phyloP scores from a whole-genome alignment of 2,329 filamentous ascomycete genomes.

The Ascochyta rabiei region DNA sequence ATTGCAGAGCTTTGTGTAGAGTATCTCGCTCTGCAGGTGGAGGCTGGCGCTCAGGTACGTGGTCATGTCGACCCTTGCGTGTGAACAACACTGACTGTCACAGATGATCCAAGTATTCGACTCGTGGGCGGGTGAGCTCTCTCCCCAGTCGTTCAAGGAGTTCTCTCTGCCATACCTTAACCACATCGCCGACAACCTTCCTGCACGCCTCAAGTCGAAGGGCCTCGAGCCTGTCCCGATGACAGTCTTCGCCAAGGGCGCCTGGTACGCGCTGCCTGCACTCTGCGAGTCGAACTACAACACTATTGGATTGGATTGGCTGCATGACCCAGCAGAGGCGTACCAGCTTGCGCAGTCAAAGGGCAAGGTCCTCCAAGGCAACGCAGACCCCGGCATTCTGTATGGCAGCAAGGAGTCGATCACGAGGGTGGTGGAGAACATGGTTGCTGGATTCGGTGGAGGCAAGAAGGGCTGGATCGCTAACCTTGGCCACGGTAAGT shows the following conservation, averaged over 20 bases:
- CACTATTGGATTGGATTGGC: conserved; percentile 93
- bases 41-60: conserved; percentile 83
- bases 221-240: conserved; percentile 84
- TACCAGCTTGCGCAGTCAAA: conserved; percentile 72
- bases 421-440: conserved; percentile 78
- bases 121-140: conserved; percentile 95
- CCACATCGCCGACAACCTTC: conserved; percentile 82
- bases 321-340: conserved; percentile 85
- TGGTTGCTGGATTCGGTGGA: conserved; percentile 84
- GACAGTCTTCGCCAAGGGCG: conserved; percentile 98
- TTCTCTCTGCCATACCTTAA: conserved; percentile 87
- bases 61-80: background rate
- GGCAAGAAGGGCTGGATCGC: conserved; percentile 95
- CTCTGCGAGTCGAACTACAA: conserved; percentile 90
- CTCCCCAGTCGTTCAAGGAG: conserved; percentile 78
- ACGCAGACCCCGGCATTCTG: conserved; percentile 90
- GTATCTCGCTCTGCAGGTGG: conserved; percentile 88
- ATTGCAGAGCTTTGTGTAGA: conserved; percentile 95
- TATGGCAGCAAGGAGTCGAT: conserved; percentile 86
- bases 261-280: conserved; percentile 91
- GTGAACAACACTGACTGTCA: conserved; percentile 20
- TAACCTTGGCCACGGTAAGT: conserved; percentile 89
- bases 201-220: conserved; percentile 73
- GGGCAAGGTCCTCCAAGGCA: conserved; percentile 87
- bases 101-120: conserved; percentile 95